Evolutionary conservation across 2,329 filamentous ascomycete species (phyloP), one percentile per base, ranked within the genome.

Genomic region (Zalaria sp.): DNA sequence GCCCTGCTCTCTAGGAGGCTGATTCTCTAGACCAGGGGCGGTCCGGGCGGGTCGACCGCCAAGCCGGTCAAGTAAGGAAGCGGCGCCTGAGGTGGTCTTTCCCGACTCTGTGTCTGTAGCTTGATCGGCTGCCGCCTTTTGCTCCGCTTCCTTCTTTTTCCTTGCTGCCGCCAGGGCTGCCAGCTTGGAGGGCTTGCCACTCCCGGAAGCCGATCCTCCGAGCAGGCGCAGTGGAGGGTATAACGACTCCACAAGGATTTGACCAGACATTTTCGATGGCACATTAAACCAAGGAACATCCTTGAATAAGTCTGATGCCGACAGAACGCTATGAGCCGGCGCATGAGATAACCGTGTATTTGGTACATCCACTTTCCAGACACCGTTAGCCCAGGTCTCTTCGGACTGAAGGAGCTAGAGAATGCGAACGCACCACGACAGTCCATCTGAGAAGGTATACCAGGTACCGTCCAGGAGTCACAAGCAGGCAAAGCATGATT

Each of bases 231-330:
- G 67, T 41, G 73, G 77, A 47, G 64, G 64, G 31, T 72, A 44
- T 60, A 71, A 75, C 34, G 79, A 69, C 39, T 83, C 62, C 32
- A 53, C 47, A 7, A 88, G 73, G 10, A 81, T 69, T 10, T 68
- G 58, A 32, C 81, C 73, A 49, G 74, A 71, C 27, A 83, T 76
- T 37, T 81, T 62, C 34, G 61, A 52, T 25, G 87, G 83, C 7
- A 89, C 67, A 40, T 79, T 73, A 41, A 87, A 70, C 89, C 91
- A 98, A 1, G 88, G 84, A 56, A 82, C 82, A 55, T 93, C 88
- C 53, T 69, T 65, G 59, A 95, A 98, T 61, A 88, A 84, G 32
- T 73, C 68, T 44, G 67, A 60, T 42, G 69, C 64, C 34, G 35
- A 18, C 18, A 18, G 18, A 18, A 18, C 18, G 18, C 18, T 18